Percentiles rank a stretch among this genome's conserved stretches.
phyloP scores from a whole-genome alignment of 805 yeast species.

The Cyberlindnera suaveolens region DNA sequence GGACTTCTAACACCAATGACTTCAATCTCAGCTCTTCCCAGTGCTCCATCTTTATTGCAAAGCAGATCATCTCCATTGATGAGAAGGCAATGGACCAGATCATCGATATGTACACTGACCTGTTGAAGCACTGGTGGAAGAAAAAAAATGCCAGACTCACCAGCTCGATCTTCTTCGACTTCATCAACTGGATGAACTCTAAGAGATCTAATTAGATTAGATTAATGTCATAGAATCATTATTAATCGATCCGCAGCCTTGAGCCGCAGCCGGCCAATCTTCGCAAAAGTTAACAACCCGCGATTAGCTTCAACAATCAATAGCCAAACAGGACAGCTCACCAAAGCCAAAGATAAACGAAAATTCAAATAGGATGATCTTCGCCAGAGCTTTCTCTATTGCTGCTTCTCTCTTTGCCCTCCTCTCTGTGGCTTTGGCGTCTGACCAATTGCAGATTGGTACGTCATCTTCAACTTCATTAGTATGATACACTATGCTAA shows the following conservation, averaged over 20 bases:
- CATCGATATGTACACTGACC: constrained; percentile 47
- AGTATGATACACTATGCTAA: background rate
- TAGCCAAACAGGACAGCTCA: background rate
- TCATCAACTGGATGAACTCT: constrained; percentile 73
- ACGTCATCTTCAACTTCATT: background rate
- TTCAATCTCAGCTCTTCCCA: constrained; percentile 45
- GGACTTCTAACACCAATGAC: constrained; percentile 30
- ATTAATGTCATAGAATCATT: no score
- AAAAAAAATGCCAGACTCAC: constrained; percentile 40
- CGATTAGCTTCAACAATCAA: background rate
- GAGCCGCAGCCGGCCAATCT: no score
- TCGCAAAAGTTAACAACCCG: no score
- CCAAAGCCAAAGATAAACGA: background rate
- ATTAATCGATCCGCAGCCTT: no score
- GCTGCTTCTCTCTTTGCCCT: background rate
- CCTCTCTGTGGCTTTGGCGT: background rate
- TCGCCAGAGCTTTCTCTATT: background rate
- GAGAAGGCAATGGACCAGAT: constrained; percentile 33
- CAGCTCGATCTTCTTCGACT: constrained; percentile 62
- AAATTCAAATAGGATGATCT: background rate
- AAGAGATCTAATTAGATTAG: constrained; percentile 21
- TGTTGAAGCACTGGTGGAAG: constrained; percentile 58
- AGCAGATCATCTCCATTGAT: constrained; percentile 38
- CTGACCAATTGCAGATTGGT: background rate
- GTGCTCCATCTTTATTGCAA: constrained; percentile 58